Evolutionary conservation across 441 rosid genomes (phyloP).

Genomic region (Capsella rubella): DNA sequence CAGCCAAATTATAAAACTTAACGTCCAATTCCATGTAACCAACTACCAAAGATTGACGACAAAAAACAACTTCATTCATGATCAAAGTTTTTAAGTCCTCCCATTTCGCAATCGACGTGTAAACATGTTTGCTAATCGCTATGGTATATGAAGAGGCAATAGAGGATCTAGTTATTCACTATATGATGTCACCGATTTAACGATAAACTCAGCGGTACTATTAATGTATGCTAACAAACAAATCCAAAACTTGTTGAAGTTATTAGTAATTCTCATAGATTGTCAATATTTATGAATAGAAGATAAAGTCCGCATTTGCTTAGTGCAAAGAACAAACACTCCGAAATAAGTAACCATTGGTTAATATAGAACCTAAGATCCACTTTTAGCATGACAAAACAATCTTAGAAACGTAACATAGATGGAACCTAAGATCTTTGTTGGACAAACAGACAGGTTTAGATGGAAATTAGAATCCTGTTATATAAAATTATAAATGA

Average conservation of each 20-base stretch:
- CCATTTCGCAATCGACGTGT: too few species aligned
- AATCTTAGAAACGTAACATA: not conserved
- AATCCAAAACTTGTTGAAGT: too few species aligned
- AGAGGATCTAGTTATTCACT: constrained; percentile 6
- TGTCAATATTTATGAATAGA: not conserved
- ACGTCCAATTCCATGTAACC: not conserved
- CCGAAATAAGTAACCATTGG: not conserved
- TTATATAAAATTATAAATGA: not conserved
- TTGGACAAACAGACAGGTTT: not conserved
- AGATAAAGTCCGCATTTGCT: not conserved
- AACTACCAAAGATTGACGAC: not conserved
- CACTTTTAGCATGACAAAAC: not conserved
- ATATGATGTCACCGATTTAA: not conserved
- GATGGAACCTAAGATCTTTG: not conserved
- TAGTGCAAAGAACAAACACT: not conserved
- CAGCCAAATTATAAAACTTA: not conserved
- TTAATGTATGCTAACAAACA: not conserved
- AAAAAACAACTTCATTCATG: not conserved
- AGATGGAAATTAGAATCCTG: not conserved
- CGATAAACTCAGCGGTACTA: not conserved
- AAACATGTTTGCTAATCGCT: not conserved
- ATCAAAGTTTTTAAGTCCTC: not conserved
- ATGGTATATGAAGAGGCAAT: constrained; percentile 1
- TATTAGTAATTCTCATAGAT: not conserved
- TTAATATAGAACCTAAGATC: not conserved